phyloP scores from a whole-genome alignment of 768 basidiomycete genomes.

The Postia placenta region DNA sequence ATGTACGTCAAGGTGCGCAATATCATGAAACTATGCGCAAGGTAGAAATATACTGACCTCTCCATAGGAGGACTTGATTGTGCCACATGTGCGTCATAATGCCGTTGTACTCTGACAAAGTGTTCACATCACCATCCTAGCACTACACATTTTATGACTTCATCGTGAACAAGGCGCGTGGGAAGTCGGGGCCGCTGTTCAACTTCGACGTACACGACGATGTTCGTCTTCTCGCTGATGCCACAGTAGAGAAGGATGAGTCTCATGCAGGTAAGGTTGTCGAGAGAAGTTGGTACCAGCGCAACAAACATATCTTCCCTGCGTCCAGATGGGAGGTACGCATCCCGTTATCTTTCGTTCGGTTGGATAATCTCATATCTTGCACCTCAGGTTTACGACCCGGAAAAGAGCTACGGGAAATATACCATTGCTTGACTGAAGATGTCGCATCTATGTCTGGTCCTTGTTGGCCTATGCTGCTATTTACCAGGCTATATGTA shows the following conservation, averaged over 20 bases:
- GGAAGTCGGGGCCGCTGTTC: constrained; percentile 96
- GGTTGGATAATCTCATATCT: too few relatives aligned
- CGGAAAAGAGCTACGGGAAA: constrained; percentile 89
- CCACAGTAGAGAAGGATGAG: constrained; percentile 96
- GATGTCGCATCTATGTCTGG: too few relatives aligned
- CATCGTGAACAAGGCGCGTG: constrained; percentile 95
- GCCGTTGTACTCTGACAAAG: background rate
- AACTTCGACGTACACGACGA: constrained; percentile 99
- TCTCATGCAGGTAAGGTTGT: constrained; percentile 99
- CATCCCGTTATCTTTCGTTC: constrained; percentile 8
- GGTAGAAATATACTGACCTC: too few relatives aligned
- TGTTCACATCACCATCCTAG: constrained; percentile 38
- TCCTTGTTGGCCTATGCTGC: too few relatives aligned
- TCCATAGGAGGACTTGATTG: constrained; percentile 88
- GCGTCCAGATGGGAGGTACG: constrained; percentile 93
- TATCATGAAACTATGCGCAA: too few relatives aligned
- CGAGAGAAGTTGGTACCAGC: constrained; percentile 90
- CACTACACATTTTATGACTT: constrained; percentile 99
- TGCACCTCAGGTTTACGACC: constrained; percentile 82
- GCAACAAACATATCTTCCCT: constrained; percentile 97
- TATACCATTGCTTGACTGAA: constrained; percentile 68
- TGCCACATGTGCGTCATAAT: constrained; percentile 72
- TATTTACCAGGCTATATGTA: too few relatives aligned
- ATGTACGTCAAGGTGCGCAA: constrained; percentile 91
- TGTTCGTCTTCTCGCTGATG: constrained; percentile 89